Conservation (phyloP, 2,329 filamentous ascomycete species). For the Diplodia seriata region DNA sequence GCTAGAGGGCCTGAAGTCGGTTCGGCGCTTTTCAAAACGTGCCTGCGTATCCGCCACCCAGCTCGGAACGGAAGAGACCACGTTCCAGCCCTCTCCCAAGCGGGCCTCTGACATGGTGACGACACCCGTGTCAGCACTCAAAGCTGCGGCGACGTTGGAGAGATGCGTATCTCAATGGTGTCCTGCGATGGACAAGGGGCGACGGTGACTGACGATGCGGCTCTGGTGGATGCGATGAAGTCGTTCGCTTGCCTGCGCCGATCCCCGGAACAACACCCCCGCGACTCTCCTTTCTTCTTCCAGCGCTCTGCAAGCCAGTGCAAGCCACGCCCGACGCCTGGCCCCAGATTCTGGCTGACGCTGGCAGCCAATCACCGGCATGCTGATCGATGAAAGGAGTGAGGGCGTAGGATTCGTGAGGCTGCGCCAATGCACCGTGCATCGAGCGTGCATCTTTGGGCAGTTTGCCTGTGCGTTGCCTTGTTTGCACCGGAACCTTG, state of each 20-base stretch:
- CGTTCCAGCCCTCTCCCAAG: conserved; percentile 23
- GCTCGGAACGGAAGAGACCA: conserved; percentile 23
- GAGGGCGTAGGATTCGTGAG: neutral
- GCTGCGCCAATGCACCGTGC: conserved; percentile 1
- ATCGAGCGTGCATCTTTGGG: neutral
- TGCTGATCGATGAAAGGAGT: no score
- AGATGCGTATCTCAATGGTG: neutral
- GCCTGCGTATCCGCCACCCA: conserved; percentile 11
- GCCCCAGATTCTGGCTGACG: neutral
- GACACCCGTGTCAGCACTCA: neutral
- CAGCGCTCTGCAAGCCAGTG: no score
- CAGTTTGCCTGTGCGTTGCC: neutral
- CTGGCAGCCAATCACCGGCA: no score
- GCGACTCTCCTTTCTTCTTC: neutral
- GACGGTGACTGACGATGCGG: neutral
- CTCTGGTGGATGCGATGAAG: neutral
- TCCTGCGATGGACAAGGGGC: neutral
- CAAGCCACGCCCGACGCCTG: no score
- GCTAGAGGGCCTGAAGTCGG: conserved; percentile 17
- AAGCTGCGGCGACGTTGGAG: neutral
- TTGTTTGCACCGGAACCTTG: neutral
- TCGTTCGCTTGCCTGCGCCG: neutral
- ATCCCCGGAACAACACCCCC: neutral
- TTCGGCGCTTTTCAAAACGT: conserved; percentile 26
- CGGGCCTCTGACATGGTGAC: conserved; percentile 22